Evolutionary conservation across 1,284 basidiomycete species (phyloP).

Genomic region (Cryptococcus sp.): DNA sequence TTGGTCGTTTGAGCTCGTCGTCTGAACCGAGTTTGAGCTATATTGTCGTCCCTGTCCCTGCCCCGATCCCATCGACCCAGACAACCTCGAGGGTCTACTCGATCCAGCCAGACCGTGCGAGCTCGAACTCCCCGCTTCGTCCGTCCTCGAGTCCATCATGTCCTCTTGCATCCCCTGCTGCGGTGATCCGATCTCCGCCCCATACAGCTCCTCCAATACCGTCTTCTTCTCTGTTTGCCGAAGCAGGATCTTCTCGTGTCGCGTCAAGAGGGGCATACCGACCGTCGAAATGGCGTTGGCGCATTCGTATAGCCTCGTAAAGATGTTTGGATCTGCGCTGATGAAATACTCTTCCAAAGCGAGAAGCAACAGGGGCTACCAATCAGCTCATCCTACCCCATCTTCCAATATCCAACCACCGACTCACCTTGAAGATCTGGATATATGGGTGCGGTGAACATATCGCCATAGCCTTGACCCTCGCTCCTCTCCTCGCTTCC

Average conservation of each 20-base stretch:
- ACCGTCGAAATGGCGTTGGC: slow-evolving; percentile 88
- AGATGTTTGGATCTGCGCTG: slow-evolving; percentile 77
- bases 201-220: slow-evolving; percentile 75
- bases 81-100: background rate
- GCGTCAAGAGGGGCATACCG: slow-evolving; percentile 67
- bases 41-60: background rate
- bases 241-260: slow-evolving; percentile 81
- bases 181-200: background rate
- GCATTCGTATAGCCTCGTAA: slow-evolving; percentile 82
- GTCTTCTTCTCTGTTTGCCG: slow-evolving; percentile 85
- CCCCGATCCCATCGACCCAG: background rate
- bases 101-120: background rate
- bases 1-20: background rate
- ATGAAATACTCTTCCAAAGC: slow-evolving; percentile 94
- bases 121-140: background rate
- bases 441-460: slow-evolving; percentile 93
- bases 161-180: background rate
- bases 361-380: slow-evolving; percentile 80
- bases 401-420: background rate
- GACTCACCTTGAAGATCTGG: slow-evolving; percentile 86
- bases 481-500: slow-evolving; percentile 80
- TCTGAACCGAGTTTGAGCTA: background rate
- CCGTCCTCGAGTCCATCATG: no score
- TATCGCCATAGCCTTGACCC: slow-evolving; percentile 93
- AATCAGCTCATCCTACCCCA: background rate